Conservation (phyloP, 495 filamentous ascomycete genomes). For the Acidiella bohemica region DNA sequence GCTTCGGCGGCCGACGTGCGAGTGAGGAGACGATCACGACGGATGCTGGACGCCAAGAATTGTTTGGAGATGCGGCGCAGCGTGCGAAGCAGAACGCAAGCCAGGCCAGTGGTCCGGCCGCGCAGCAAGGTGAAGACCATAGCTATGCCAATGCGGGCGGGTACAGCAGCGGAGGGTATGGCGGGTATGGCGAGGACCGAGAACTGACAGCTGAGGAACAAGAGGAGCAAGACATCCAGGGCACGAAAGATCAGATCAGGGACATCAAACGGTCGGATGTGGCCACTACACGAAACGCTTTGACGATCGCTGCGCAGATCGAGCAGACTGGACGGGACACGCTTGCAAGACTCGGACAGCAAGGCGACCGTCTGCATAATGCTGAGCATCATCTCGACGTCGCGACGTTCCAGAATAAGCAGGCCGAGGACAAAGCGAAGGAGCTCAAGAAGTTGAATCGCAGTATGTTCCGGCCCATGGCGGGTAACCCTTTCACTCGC, state of each 20-base stretch:
- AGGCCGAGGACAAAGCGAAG: constrained; percentile 60
- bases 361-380: constrained; percentile 66
- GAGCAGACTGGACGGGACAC: constrained; percentile 59
- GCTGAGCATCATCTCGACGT: constrained; percentile 59
- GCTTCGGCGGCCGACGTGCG: constrained; percentile 19
- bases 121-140: constrained; percentile 2
- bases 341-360: constrained; percentile 53
- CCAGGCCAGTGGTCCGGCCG: not conserved
- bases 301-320: constrained; percentile 51
- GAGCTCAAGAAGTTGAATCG: constrained; percentile 66
- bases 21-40: constrained; percentile 24
- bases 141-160: constrained; percentile 14
- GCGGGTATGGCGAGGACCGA: constrained; percentile 48
- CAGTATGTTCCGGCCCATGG: constrained; percentile 70
- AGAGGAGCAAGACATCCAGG: constrained; percentile 45
- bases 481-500: constrained; percentile 59
- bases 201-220: constrained; percentile 59
- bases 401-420: constrained; percentile 41
- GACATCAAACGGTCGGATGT: constrained; percentile 66
- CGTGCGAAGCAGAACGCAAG: constrained; percentile 16
- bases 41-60: constrained; percentile 21
- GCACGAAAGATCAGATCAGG: constrained; percentile 59
- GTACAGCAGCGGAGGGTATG: constrained; percentile 25
- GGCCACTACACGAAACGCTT: constrained; percentile 53
- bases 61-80: constrained; percentile 48